Conservation (phyloP, 768 basidiomycete genomes). For the Symmetrospora coprosmae region DNA sequence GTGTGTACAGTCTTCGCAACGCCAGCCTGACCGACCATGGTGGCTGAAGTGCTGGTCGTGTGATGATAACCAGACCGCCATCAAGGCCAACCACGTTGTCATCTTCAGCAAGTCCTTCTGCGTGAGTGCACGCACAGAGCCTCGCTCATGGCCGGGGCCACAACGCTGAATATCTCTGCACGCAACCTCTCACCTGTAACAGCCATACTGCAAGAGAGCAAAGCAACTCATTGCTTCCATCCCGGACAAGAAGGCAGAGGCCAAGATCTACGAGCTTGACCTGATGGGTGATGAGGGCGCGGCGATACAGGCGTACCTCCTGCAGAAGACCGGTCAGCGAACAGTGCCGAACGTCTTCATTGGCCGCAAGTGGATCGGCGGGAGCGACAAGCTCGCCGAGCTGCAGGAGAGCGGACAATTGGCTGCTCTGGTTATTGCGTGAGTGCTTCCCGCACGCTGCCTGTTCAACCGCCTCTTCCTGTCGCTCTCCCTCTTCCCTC, state of each 20-base stretch:
- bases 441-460: background rate
- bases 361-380: conserved; percentile 22
- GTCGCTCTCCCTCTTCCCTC: background rate
- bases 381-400: conserved; percentile 4
- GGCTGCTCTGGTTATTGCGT: conserved; percentile 9
- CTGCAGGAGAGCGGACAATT: conserved; percentile 19
- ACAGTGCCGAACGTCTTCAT: conserved; percentile 26
- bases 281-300: conserved; percentile 18
- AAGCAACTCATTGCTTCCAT: conserved; percentile 19
- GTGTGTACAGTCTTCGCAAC: background rate
- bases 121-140: no score
- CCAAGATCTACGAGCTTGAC: conserved; percentile 24
- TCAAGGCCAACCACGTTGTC: conserved; percentile 21
- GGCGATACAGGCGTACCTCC: conserved; percentile 20
- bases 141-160: no score
- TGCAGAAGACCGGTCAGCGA: conserved; percentile 22
- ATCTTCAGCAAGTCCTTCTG: conserved; percentile 26
- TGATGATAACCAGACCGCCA: background rate
- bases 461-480: background rate
- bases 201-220: conserved; percentile 9
- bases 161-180: background rate
- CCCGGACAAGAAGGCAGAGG: conserved; percentile 23
- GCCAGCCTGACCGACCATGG: background rate
- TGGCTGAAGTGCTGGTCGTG: background rate
- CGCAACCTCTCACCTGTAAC: background rate